These are phyloP conservation scores for Ceratobasidium sp. DNA, from an alignment of 1,284 basidiomycete species.

Conservation along the genomic window DNA sequence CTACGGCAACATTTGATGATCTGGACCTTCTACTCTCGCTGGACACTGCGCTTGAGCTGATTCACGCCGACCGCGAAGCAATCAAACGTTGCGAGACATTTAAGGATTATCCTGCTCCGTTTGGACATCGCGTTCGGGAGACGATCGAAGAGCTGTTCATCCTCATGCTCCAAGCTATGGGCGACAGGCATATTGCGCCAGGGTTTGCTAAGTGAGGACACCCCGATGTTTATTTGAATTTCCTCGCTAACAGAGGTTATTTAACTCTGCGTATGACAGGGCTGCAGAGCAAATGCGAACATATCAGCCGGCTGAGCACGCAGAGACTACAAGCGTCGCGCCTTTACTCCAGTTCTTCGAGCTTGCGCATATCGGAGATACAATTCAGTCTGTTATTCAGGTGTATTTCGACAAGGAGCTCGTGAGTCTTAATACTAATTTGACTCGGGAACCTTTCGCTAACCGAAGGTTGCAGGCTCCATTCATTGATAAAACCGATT, in stretches of 20 bases:
- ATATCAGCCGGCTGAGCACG: conserved; percentile 90
- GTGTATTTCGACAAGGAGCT: conserved; percentile 98
- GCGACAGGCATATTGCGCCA: conserved; percentile 84
- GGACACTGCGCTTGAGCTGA: conserved; percentile 91
- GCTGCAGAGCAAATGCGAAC: conserved; percentile 86
- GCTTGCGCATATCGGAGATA: conserved; percentile 96
- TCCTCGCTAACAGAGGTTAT: conserved; percentile 34
- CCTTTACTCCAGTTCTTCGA: conserved; percentile 98
- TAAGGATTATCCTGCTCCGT: conserved; percentile 84
- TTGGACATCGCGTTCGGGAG: conserved; percentile 84
- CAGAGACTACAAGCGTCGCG: conserved; percentile 82
- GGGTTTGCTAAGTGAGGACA: conserved; percentile 82
- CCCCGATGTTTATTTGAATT: neutral
- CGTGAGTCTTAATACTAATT: conserved; percentile 59
- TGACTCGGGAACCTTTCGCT: conserved; percentile 9
- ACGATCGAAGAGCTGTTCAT: conserved; percentile 95
- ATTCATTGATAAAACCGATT: conserved; percentile 93
- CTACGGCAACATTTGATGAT: conserved; percentile 64
- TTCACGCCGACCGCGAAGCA: conserved; percentile 91
- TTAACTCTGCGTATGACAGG: conserved; percentile 59
- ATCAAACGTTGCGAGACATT: conserved; percentile 95
- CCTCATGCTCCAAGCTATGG: conserved; percentile 81
- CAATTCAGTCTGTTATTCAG: conserved; percentile 96
- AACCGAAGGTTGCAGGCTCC: conserved; percentile 66
- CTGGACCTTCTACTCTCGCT: conserved; percentile 92